phyloP scores from a whole-genome alignment of 495 filamentous ascomycete species.

The Penicillium canescens region DNA sequence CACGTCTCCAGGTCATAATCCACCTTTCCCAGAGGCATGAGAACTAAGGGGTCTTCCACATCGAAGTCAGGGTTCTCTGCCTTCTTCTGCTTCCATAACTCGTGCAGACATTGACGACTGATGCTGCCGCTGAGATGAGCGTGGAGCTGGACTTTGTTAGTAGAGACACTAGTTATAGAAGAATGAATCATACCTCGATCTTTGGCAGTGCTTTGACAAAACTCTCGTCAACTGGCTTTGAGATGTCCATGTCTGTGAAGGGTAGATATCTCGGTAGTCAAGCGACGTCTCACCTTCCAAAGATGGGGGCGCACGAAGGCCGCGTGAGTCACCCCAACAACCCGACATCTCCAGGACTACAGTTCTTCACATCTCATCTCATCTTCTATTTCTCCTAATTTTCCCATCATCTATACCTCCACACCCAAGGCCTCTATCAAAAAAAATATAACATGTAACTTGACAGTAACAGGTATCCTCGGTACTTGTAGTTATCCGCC shows the following conservation, averaged over 20 bases:
- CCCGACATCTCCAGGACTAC: too few relatives aligned
- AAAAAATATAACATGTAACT: too few relatives aligned
- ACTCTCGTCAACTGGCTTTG: conserved; percentile 25
- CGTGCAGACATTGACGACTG: conserved; percentile 70
- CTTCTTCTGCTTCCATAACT: conserved; percentile 68
- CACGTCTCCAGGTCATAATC: conserved; percentile 72
- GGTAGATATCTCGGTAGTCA: not conserved
- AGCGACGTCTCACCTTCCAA: too few relatives aligned
- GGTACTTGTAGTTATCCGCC: too few relatives aligned
- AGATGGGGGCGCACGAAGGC: too few relatives aligned
- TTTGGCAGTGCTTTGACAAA: conserved; percentile 42
- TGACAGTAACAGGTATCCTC: not conserved
- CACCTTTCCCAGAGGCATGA: conserved; percentile 68
- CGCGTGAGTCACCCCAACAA: too few relatives aligned
- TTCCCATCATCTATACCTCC: too few relatives aligned
- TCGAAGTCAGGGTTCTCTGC: conserved; percentile 41
- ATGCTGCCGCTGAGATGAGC: conserved; percentile 85
- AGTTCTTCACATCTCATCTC: too few relatives aligned
- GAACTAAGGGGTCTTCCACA: conserved; percentile 66
- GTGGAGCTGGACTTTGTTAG: conserved; percentile 58
- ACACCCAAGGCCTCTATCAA: too few relatives aligned
- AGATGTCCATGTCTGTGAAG: conserved; percentile 22
- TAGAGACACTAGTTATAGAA: not conserved
- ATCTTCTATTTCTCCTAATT: too few relatives aligned
- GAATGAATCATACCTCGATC: conserved; percentile 33